Evolutionary conservation across 202 grass and related monocot genomes (phyloP).

Genomic region (Sporobolus alterniflorus): DNA sequence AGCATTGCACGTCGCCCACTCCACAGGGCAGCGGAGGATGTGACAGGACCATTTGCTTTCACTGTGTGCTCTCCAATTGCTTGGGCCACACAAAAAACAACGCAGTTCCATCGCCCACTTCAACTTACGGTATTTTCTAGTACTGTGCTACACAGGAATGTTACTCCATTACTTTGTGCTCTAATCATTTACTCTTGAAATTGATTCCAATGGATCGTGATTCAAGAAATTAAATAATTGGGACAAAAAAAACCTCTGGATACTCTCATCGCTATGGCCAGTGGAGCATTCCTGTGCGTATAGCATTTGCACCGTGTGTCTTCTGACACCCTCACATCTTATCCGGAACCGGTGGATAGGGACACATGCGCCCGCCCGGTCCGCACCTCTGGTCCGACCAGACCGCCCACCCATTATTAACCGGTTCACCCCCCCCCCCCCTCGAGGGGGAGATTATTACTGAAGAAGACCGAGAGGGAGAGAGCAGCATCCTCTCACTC

Average conservation of each 20-base stretch:
- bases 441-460: no score
- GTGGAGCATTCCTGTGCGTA: not conserved
- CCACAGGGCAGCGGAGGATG: not conserved
- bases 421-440: conserved; percentile 37
- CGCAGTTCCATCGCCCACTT: no score
- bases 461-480: not conserved
- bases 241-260: no score
- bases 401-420: conserved; percentile 36
- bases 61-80: not conserved
- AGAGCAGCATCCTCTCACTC: not conserved
- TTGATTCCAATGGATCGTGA: no score
- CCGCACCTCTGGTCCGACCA: not conserved
- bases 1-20: conserved; percentile 4
- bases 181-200: no score
- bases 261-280: no score
- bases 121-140: no score
- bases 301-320: conserved; percentile 19
- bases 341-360: conserved; percentile 60
- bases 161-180: no score
- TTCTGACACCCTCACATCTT: conserved; percentile 49
- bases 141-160: no score
- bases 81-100: not conserved
- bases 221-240: no score
- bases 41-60: conserved; percentile 33
- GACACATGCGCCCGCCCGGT: conserved; percentile 40